These are phyloP conservation scores for Chrysanthemum seticuspe DNA, from an alignment of 129 eudicot species.

Conservation along the genomic window DNA sequence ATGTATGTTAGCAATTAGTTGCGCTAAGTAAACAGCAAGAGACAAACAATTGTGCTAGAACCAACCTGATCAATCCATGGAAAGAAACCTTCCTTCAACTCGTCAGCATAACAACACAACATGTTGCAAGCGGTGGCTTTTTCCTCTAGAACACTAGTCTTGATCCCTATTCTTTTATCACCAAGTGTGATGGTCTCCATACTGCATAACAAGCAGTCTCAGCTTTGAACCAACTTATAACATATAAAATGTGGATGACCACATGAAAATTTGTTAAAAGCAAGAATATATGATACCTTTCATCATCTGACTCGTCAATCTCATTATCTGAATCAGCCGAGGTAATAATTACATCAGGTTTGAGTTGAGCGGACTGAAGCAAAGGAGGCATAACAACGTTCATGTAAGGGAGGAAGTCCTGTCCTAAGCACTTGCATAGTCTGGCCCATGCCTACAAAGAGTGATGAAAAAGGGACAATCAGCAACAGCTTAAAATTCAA, in stretches of 20 bases:
- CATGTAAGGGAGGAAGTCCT: conserved; percentile 98
- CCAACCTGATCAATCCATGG: conserved; percentile 99
- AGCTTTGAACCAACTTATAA: neutral
- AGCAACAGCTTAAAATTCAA: neutral
- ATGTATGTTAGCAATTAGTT: conserved; percentile 10
- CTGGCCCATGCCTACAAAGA: conserved; percentile 91
- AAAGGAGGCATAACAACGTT: conserved; percentile 97
- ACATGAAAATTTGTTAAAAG: neutral
- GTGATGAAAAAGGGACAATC: conserved; percentile 7
- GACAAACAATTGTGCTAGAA: neutral
- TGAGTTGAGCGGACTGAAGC: conserved; percentile 97
- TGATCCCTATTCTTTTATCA: conserved; percentile 95
- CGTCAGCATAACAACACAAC: conserved; percentile 99
- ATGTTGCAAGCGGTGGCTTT: conserved; percentile 99
- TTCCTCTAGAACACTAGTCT: conserved; percentile 97
- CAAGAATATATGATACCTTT: conserved; percentile 48
- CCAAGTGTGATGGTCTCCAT: conserved; percentile 99
- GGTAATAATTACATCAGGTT: conserved; percentile 96
- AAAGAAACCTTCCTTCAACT: conserved; percentile 93
- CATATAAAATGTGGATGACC: too few species aligned
- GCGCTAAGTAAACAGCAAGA: neutral
- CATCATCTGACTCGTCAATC: conserved; percentile 96
- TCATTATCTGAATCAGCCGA: conserved; percentile 98
- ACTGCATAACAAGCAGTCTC: conserved; percentile 46
- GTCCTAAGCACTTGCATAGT: conserved; percentile 99